A percentile compares a stretch with the other conserved stretches of the same genome.
phyloP scores from a whole-genome alignment of 306 rosid genomes.

The Fagus sylvatica region DNA sequence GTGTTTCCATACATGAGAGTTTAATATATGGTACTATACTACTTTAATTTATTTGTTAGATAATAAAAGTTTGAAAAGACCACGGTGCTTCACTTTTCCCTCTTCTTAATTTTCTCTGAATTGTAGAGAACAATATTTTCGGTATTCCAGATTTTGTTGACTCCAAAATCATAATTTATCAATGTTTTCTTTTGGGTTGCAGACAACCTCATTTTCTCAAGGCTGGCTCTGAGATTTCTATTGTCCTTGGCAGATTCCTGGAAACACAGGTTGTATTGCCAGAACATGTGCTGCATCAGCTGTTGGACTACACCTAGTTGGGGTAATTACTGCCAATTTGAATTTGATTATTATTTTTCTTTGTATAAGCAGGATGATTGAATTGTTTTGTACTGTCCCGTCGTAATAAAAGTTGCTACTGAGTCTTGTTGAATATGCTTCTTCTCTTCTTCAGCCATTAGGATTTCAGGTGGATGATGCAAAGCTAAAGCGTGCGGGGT shows the following conservation, averaged over 20 bases:
- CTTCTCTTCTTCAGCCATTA: slow-evolving; percentile 67
- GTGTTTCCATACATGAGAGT: background rate
- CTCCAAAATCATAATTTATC: slow-evolving; percentile 11
- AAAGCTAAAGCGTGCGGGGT: slow-evolving; percentile 91
- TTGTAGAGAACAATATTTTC: background rate
- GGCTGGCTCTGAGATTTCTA: slow-evolving; percentile 51
- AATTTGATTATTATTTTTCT: background rate
- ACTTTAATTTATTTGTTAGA: background rate
- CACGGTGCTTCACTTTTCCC: background rate
- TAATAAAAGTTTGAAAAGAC: background rate
- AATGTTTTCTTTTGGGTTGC: slow-evolving; percentile 30
- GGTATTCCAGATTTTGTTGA: slow-evolving; percentile 6
- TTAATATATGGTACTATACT: background rate
- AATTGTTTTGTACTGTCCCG: background rate
- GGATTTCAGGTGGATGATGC: slow-evolving; percentile 83
- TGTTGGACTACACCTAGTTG: slow-evolving; percentile 92
- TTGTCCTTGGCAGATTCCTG: slow-evolving; percentile 86
- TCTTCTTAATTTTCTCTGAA: slow-evolving; percentile 7
- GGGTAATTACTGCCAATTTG: slow-evolving; percentile 48
- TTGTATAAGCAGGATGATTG: slow-evolving; percentile 2
- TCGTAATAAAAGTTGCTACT: slow-evolving; percentile 12
- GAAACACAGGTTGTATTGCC: slow-evolving; percentile 90
- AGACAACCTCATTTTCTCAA: slow-evolving; percentile 41
- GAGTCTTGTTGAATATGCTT: slow-evolving; percentile 15
- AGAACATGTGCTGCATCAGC: slow-evolving; percentile 97